Percentiles rank a stretch among this genome's conserved stretches.
phyloP scores from a whole-genome alignment of 2,329 filamentous ascomycete genomes.

The Hyphodiscus sp. region DNA sequence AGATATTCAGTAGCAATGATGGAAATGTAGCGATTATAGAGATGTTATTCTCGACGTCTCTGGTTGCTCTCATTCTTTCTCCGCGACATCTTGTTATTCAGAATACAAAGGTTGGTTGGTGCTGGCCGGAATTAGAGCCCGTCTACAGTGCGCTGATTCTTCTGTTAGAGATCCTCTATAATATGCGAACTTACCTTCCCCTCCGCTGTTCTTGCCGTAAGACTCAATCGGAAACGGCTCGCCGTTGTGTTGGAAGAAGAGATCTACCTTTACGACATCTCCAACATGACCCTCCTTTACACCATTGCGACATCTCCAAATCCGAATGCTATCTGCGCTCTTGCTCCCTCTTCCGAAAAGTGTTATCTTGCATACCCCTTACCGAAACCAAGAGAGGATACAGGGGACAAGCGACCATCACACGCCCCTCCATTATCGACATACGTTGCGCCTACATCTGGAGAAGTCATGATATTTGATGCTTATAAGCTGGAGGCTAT shows the following conservation, averaged over 20 bases:
- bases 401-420: conserved; percentile 53
- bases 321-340: conserved; percentile 80
- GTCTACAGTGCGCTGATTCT: conserved; percentile 4
- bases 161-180: conserved; percentile 58
- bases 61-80: conserved; percentile 88
- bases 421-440: conserved; percentile 79
- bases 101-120: conserved; percentile 84
- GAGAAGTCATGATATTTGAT: conserved; percentile 91
- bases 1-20: conserved; percentile 90
- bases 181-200: conserved; percentile 99
- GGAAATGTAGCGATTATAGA: conserved; percentile 94
- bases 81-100: conserved; percentile 90
- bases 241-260: conserved; percentile 92
- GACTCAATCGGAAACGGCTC: conserved; percentile 87
- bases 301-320: conserved; percentile 94
- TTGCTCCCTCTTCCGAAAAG: conserved; percentile 91
- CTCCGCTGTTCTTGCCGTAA: conserved; percentile 89
- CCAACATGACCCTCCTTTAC: conserved; percentile 92
- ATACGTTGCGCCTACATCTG: conserved; percentile 77
- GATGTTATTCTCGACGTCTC: conserved; percentile 97
- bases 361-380: conserved; percentile 94
- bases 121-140: neutral
- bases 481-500: conserved; percentile 83
- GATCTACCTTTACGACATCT: conserved; percentile 97
- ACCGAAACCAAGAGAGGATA: conserved; percentile 62